Conservation (phyloP, 257 asterid genomes). For the Craterostigma plantagineum region DNA sequence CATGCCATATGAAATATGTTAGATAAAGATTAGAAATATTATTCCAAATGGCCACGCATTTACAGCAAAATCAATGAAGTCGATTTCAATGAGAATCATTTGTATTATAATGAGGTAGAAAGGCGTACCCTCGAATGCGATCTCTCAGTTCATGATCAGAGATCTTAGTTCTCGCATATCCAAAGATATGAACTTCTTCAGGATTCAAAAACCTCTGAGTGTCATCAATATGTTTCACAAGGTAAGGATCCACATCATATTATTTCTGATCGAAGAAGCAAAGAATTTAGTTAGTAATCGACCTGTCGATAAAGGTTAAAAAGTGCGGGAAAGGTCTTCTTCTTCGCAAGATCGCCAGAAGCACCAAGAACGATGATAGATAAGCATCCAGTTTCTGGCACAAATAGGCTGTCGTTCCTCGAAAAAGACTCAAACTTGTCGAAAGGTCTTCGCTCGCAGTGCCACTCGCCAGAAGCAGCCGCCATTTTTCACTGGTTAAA, state of each 20-base stretch:
- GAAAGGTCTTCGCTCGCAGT: constrained; percentile 37
- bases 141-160: constrained; percentile 63
- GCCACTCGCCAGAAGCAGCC: constrained; percentile 21
- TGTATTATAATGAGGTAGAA: too few species aligned
- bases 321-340: constrained; percentile 97
- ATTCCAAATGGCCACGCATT: too few species aligned
- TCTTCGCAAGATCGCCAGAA: constrained; percentile 99
- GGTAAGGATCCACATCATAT: too few species aligned
- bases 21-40: too few species aligned
- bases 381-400: constrained; percentile 57
- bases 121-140: constrained; percentile 64
- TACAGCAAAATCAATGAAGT: too few species aligned
- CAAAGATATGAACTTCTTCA: constrained; percentile 88
- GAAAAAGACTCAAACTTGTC: constrained; percentile 37
- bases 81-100: neutral
- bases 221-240: constrained; percentile 2
- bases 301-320: constrained; percentile 94
- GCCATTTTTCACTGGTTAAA: constrained; percentile 1
- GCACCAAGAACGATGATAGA: constrained; percentile 92
- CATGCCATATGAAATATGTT: too few species aligned
- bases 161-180: constrained; percentile 90
- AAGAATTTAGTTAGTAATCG: neutral
- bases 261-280: too few species aligned
- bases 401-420: constrained; percentile 21
- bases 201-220: constrained; percentile 67